Conservation (phyloP, 1,284 basidiomycete genomes). For the Wolfiporia cocos region DNA sequence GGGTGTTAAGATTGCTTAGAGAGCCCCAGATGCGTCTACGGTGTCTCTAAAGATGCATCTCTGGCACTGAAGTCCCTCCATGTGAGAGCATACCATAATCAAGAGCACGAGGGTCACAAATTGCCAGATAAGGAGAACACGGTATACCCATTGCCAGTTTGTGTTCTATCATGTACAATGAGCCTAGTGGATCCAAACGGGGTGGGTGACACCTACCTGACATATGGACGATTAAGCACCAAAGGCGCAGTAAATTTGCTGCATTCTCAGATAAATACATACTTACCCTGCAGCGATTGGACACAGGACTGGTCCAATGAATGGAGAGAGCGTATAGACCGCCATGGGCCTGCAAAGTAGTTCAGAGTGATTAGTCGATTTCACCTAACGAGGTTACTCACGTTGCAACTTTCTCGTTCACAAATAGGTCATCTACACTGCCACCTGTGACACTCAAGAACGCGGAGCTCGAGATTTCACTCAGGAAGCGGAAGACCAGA, state of each 20-base stretch:
- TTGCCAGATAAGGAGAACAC: conserved; percentile 60
- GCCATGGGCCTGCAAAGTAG: conserved; percentile 61
- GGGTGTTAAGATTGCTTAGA: too few species aligned
- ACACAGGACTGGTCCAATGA: conserved; percentile 70
- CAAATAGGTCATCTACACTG: conserved; percentile 71
- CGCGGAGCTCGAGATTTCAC: conserved; percentile 64
- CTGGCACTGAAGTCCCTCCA: too few species aligned
- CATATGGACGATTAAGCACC: too few species aligned
- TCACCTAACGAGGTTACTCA: conserved; percentile 30
- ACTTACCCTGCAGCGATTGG: conserved; percentile 55
- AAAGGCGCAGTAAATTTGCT: too few species aligned
- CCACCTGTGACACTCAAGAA: conserved; percentile 82
- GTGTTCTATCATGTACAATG: conserved; percentile 38
- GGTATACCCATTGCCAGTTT: conserved; percentile 79
- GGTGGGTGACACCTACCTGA: conserved; percentile 37
- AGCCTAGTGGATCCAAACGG: too few species aligned
- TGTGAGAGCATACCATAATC: conserved; percentile 39
- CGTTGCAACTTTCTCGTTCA: conserved; percentile 57
- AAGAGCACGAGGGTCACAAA: conserved; percentile 41
- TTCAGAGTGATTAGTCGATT: conserved; percentile 1
- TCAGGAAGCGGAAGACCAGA: conserved; percentile 66
- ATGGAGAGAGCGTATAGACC: conserved; percentile 64
- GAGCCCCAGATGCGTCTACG: too few species aligned
- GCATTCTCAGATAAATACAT: too few species aligned
- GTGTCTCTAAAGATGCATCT: too few species aligned